Percentiles rank a stretch among this genome's conserved stretches.
Evolutionary conservation across 2,329 filamentous ascomycete species (phyloP).

Genomic region (Venturia pyrina): DNA sequence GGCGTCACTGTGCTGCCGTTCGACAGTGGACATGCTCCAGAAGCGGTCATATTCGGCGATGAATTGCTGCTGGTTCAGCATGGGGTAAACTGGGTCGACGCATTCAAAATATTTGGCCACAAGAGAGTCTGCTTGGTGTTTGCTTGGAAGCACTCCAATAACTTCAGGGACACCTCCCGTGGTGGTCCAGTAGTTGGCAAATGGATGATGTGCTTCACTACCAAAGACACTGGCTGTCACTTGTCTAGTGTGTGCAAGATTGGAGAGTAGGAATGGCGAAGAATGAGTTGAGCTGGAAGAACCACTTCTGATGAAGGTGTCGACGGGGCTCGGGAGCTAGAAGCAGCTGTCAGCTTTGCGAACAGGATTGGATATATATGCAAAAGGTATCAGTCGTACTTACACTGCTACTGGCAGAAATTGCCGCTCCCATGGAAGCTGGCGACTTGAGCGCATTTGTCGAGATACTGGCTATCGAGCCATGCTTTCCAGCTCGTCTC

Average conservation of each 20-base stretch:
- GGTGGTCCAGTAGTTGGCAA: slow-evolving; percentile 79
- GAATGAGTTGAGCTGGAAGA: slow-evolving; percentile 29
- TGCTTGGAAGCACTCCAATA: slow-evolving; percentile 64
- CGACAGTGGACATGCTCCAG: slow-evolving; percentile 51
- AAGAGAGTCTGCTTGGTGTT: slow-evolving; percentile 64
- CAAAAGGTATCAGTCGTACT: not conserved
- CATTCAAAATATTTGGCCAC: slow-evolving; percentile 42
- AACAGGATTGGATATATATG: not conserved
- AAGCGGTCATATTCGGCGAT: slow-evolving; percentile 71
- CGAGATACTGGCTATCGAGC: slow-evolving; percentile 1
- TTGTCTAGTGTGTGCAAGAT: slow-evolving; percentile 61
- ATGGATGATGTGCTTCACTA: slow-evolving; percentile 68
- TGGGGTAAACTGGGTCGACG: slow-evolving; percentile 75
- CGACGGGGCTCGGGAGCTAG: slow-evolving; percentile 8
- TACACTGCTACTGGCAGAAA: not conserved
- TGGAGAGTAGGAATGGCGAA: slow-evolving; percentile 52
- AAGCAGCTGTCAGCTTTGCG: not conserved
- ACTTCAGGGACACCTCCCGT: slow-evolving; percentile 66
- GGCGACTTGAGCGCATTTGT: not conserved
- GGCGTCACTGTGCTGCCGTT: slow-evolving; percentile 54
- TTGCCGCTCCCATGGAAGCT: not conserved
- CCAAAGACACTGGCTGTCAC: slow-evolving; percentile 70
- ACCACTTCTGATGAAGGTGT: slow-evolving; percentile 11
- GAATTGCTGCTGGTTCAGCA: slow-evolving; percentile 66
- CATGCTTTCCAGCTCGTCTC: not conserved